phyloP scores from a whole-genome alignment of 1,284 basidiomycete species.

The Trichosporon sp. region DNA sequence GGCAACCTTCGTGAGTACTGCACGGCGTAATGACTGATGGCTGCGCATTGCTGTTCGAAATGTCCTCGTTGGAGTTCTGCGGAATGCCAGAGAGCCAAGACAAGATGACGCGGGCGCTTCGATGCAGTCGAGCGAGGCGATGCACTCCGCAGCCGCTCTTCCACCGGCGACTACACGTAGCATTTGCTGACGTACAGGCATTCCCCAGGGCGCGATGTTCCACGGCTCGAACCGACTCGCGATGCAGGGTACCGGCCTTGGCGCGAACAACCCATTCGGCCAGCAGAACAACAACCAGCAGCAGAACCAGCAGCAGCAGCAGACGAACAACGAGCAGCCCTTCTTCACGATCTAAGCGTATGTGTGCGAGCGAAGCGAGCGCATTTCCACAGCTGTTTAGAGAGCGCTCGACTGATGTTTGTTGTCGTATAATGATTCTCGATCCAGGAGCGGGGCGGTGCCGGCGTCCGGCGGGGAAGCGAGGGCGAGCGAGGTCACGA shows the following conservation, averaged over 20 bases:
- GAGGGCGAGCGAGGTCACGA: too few relatives aligned
- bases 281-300: slow-evolving; percentile 59
- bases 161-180: too few relatives aligned
- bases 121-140: neutral
- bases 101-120: neutral
- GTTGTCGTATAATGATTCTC: neutral
- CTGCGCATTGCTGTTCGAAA: too few relatives aligned
- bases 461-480: too few relatives aligned
- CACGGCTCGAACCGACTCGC: slow-evolving; percentile 62
- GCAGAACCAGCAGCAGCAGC: slow-evolving; percentile 35
- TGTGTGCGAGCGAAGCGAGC: neutral
- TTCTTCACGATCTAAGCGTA: slow-evolving; percentile 74
- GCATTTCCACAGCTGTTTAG: neutral
- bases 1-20: slow-evolving; percentile 69
- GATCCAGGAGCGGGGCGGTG: too few relatives aligned
- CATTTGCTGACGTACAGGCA: slow-evolving; percentile 59
- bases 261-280: slow-evolving; percentile 72
- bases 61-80: neutral
- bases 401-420: neutral
- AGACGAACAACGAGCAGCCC: slow-evolving; percentile 66
- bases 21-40: too few relatives aligned
- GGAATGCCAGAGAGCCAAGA: neutral
- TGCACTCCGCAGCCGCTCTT: slow-evolving; percentile 3
- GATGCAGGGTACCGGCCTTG: slow-evolving; percentile 63
- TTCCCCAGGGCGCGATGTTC: slow-evolving; percentile 64